These are phyloP conservation scores for Penicillium sp. DNA, from an alignment of 2,329 filamentous ascomycete genomes.

Conservation along the genomic window DNA sequence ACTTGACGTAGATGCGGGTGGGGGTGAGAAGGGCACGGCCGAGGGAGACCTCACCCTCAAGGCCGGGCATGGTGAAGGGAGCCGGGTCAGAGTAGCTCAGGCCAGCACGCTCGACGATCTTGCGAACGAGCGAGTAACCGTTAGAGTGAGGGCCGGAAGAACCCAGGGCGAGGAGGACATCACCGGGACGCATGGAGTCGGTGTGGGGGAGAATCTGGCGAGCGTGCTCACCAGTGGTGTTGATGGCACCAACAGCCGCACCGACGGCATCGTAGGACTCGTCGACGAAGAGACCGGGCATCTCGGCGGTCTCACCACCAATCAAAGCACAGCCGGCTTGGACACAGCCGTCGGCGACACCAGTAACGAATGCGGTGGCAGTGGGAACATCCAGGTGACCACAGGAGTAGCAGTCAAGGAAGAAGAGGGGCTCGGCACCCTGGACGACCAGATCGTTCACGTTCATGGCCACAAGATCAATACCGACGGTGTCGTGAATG, in stretches of 20 bases:
- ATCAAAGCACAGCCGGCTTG: constrained; percentile 85
- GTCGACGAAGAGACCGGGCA: constrained; percentile 89
- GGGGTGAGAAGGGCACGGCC: constrained; percentile 82
- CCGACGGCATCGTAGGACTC: constrained; percentile 94
- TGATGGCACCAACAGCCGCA: constrained; percentile 81
- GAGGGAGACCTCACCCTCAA: constrained; percentile 57
- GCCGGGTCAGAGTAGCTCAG: constrained; percentile 69
- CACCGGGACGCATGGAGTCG: constrained; percentile 73
- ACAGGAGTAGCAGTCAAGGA: constrained; percentile 97
- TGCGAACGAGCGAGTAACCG: constrained; percentile 93
- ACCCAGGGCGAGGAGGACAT: constrained; percentile 79
- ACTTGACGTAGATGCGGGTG: constrained; percentile 89
- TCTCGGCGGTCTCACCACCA: constrained; percentile 97
- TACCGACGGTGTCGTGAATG: constrained; percentile 91
- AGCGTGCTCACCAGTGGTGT: constrained; percentile 51
- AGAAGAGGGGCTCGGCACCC: constrained; percentile 90
- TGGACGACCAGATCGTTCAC: constrained; percentile 97
- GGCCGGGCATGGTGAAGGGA: constrained; percentile 74
- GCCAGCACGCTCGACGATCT: constrained; percentile 73
- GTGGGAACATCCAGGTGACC: constrained; percentile 76
- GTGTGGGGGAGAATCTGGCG: constrained; percentile 71
- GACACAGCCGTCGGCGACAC: constrained; percentile 83
- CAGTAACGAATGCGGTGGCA: constrained; percentile 83
- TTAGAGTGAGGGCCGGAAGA: constrained; percentile 93
- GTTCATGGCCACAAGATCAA: constrained; percentile 98